Conservation (phyloP, 2,329 filamentous ascomycete species). For the Didymella glomerata region DNA sequence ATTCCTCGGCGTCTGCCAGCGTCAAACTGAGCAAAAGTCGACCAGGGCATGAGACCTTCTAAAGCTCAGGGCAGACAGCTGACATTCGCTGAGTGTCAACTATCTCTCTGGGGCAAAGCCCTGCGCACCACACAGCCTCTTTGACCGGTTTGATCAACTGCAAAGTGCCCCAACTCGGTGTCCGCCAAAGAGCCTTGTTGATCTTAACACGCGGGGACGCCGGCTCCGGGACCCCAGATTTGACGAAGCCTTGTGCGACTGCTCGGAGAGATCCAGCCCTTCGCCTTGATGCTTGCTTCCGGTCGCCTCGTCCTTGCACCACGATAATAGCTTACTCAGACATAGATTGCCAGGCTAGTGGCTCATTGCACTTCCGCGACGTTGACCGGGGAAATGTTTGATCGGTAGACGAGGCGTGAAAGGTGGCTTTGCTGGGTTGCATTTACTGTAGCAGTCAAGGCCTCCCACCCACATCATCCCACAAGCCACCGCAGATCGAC, state of each 20-base stretch:
- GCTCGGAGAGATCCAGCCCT: background rate
- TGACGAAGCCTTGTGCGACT: conserved; percentile 3
- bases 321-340: conserved; percentile 15
- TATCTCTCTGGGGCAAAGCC: background rate
- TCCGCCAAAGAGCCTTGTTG: background rate
- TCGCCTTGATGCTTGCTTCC: conserved; percentile 2
- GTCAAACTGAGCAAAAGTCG: background rate
- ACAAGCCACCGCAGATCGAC: conserved; percentile 13
- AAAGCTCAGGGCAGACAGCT: background rate
- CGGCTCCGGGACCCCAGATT: conserved; percentile 8
- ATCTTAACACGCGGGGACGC: background rate
- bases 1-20: background rate
- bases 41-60: background rate
- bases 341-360: conserved; percentile 1
- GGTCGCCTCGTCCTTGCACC: background rate
- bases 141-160: conserved; percentile 1
- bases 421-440: conserved; percentile 13
- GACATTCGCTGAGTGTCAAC: background rate
- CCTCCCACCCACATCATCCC: conserved; percentile 11
- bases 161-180: background rate
- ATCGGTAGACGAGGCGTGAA: background rate
- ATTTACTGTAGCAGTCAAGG: conserved; percentile 4
- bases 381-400: conserved; percentile 5
- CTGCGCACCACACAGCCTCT: background rate
- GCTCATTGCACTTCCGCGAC: background rate